Evolutionary conservation across 2,329 filamentous ascomycete genomes (phyloP), one percentile per base, ranked within the genome.

Genomic region (Penicillium sp.): DNA sequence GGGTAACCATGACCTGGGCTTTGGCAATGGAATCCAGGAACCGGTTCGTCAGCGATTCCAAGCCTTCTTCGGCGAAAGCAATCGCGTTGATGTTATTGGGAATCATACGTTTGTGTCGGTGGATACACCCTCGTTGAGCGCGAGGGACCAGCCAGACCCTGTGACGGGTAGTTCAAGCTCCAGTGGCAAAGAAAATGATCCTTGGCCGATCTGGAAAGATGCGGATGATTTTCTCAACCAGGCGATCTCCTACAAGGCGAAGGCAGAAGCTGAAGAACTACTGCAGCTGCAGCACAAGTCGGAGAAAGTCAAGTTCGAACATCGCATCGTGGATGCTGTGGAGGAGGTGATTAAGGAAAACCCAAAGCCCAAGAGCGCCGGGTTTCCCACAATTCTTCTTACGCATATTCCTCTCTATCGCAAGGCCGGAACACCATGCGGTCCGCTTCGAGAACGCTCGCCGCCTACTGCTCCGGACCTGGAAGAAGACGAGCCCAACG

Each of bases 71-170:
- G 94, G 94, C 4, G 87, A 94, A 49, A 83, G 86, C n/a, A 97
- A 96, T 70, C 81, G 90, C 8, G 85, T 99, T 18, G 91, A 97
- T 69, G 81, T 97, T 5, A 81, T 97, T 47, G 94, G 90, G 11
- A 99, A 99, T 66, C 94, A 99, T 69, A 95, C 90, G 0, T 91
- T 99, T 67, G 89, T 99, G 18, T 95, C 90, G 0, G 81, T 99
- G 7, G 94, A 99, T 68, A 84, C 87, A 0, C 86, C 96, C 4
- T 96, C 92, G 0, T 73, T 97, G 63, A 95, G 90, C 65, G 92
- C 94, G 3, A 77, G 80, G 67, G 81, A 81, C 46, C 79, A 84
- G 57, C 76, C 78, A 5, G 74, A 82, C 47, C 70, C 74, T 14
- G 53, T 67, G 46, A 77, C 78, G 5, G 78, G 78, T n/a, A 73